Base-by-base conservation (phyloP, 352 stramenopile genomes). In the Phytophthora nicotianae region DNA sequence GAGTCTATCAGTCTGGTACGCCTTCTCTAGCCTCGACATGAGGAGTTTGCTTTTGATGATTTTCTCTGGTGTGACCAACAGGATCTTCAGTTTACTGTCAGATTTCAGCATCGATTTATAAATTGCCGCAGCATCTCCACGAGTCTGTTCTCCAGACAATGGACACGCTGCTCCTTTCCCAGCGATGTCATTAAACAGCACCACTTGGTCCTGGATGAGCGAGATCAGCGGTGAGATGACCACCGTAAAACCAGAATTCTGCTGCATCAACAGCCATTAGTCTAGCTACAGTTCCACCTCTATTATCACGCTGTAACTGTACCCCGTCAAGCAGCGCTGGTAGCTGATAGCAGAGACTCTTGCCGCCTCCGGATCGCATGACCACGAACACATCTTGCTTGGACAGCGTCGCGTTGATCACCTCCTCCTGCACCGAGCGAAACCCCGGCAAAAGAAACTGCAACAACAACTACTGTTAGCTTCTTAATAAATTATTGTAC, bases 51-150 rank as follows among this genome's bases (percentile, higher is more conserved):
- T 97, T 37, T 96, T 95, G 40, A 81, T 82, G 14, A 98, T 81
- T 56, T 97, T 97, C 68, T 98, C 94, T 7, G 93, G 93, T 9
- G 96, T 98, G 9, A 97, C 89, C 41, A 98, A 79, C 37, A 98
- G 64, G 50, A 98, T 87, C 33, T 84, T 88, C 11, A 98, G 56
- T 14, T 51, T 38, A 45, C 65, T 76, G 21, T 80, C 48, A 6
- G 65, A 55, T 2, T 96, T 86, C 47, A 98, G 80, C 56, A 98
- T 75, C 20, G 95, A 81, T 55, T 95, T 83, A 55, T 90, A 79
- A 54, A 93, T 89, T 7, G 69, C 70, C 0, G 79, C 85, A 1
- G 72, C 73, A 46, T 93, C 79, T 6, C 53, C 51, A 13, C 77
- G 77, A 16, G 75, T 72, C 48, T 89, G 78, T 17, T 89, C 82